Evolutionary conservation across 2,329 filamentous ascomycete genomes (phyloP), one percentile per base, ranked within the genome.

Genomic region (Sphaerulina vaccinii): DNA sequence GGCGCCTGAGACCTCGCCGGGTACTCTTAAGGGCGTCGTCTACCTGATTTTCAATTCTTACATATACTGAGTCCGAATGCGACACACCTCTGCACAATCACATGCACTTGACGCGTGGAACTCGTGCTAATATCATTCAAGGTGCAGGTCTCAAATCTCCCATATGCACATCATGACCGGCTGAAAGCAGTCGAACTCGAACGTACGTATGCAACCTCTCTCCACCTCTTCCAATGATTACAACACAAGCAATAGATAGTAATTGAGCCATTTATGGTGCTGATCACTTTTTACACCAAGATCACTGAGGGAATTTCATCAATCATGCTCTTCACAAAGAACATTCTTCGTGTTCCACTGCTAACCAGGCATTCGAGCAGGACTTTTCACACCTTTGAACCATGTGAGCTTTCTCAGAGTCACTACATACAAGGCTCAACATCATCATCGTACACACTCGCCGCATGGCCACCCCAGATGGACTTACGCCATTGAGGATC

Each of bases 41-140:
- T 72, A 78, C 66, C 68, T 95, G 90, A 96, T 87, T 95, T 88
- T 90, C 75, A 85, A 83, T 82, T 70, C 90, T 96, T 96, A 96
- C 90, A 95, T 96, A 95, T 96, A 89, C 90, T 96, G 90, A 96
- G 44, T 47, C 19, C 39, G 27, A 29, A 37, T 15, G 16, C 21
- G 21, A 40, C 19, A 33, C 13, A 22, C 35, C 19, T 19, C 16
- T 36, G n/a, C 27, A 21, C 21, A 6, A 6, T 6, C 18, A 16
- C 13, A 15, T n/a, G 11, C 18, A 4, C 22, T 18, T 18, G n/a
- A 32, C 9, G 10, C 23, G 33, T 35, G 45, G 46, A 27, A 36
- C 8, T 2, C 23, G 22, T 21, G 49, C 49, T 40, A 36, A 49
- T 39, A 21, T 15, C 9, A 9, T 29, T 24, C 9, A 18, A 21